Conservation (phyloP, 306 rosid genomes). For the Cajanus cajan region DNA sequence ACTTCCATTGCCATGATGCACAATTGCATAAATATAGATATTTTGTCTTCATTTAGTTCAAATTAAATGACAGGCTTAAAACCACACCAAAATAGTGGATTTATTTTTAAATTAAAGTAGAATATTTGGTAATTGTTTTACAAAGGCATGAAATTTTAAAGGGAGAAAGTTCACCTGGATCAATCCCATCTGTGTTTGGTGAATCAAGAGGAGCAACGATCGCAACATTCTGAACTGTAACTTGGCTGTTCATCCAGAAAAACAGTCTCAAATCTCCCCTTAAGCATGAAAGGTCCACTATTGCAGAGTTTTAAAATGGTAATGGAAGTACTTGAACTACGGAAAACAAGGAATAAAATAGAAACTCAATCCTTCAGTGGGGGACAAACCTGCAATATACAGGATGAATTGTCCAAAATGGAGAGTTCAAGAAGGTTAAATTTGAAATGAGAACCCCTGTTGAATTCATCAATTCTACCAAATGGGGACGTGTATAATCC, state of each 20-base stretch:
- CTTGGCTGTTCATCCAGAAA: constrained; percentile 70
- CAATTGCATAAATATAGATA: neutral
- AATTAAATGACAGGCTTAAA: neutral
- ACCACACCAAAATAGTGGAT: neutral
- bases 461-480: constrained; percentile 77
- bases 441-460: constrained; percentile 67
- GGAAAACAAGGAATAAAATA: constrained; percentile 26
- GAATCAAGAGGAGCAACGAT: constrained; percentile 74
- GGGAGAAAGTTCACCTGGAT: constrained; percentile 61
- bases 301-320: constrained; percentile 40
- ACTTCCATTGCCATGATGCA: neutral
- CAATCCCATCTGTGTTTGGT: constrained; percentile 78
- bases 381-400: constrained; percentile 81
- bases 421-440: constrained; percentile 70
- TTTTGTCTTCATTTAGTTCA: neutral
- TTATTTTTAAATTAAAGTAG: neutral
- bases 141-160: neutral
- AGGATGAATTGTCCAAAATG: constrained; percentile 84
- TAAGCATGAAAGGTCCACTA: constrained; percentile 45
- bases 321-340: constrained; percentile 34
- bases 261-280: constrained; percentile 52
- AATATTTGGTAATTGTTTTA: neutral
- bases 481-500: constrained; percentile 77
- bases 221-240: constrained; percentile 56
- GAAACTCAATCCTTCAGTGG: constrained; percentile 15